Evolutionary conservation across 2,329 filamentous ascomycete species (phyloP).

Genomic region (Pseudopyrenochaeta lycopersici): DNA sequence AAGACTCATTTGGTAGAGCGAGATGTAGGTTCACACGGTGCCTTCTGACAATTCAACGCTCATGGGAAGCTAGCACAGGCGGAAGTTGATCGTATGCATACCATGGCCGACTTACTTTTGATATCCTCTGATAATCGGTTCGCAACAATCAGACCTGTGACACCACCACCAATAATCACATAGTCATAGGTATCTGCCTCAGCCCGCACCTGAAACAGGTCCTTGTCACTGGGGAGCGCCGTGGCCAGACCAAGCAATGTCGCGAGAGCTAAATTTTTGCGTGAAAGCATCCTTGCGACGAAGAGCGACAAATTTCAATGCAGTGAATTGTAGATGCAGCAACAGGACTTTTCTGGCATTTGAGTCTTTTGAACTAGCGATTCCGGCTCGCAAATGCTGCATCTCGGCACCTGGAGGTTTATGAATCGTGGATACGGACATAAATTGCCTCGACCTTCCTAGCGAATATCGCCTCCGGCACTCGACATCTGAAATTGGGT

Average conservation of each 20-base stretch:
- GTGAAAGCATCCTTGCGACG: constrained; percentile 28
- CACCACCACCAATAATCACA: constrained; percentile 40
- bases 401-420: constrained; percentile 1
- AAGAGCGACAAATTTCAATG: not conserved
- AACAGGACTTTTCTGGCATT: constrained; percentile 8
- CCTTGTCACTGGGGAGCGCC: constrained; percentile 17
- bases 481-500: not conserved
- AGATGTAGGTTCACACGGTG: too few relatives aligned
- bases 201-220: constrained; percentile 3
- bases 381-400: not conserved
- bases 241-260: constrained; percentile 19
- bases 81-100: too few relatives aligned
- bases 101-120: constrained; percentile 6
- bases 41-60: too few relatives aligned
- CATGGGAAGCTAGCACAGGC: too few relatives aligned
- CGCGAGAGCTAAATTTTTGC: constrained; percentile 18
- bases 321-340: not conserved
- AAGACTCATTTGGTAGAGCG: too few relatives aligned
- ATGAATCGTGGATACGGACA: constrained; percentile 4
- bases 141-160: constrained; percentile 35
- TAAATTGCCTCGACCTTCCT: not conserved
- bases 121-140: constrained; percentile 30
- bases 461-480: not conserved
- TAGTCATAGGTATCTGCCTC: constrained; percentile 32
- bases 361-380: not conserved